These are phyloP conservation scores for Dendrobium officinale DNA, from an alignment of 106 monocot species.

Conservation along the genomic window DNA sequence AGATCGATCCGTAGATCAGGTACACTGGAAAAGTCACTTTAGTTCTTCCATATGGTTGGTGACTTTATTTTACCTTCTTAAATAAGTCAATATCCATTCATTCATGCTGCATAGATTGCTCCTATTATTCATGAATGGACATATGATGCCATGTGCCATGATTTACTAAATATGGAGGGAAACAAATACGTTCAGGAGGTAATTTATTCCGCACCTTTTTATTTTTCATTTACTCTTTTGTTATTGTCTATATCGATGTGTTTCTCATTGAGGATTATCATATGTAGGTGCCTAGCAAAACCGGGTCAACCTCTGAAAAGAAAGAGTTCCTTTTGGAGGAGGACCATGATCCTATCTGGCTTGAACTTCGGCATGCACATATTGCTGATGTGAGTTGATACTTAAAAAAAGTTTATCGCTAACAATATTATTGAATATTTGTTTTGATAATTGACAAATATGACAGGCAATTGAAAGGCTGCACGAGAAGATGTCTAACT, in stretches of 20 bases:
- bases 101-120: slow-evolving; percentile 41
- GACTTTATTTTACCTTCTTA: background rate
- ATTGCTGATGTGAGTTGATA: slow-evolving; percentile 47
- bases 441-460: background rate
- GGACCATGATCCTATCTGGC: too few relatives aligned
- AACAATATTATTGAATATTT: background rate
- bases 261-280: background rate
- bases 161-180: slow-evolving; percentile 19
- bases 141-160: too few relatives aligned
- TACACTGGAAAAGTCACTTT: background rate
- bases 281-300: slow-evolving; percentile 54
- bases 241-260: background rate
- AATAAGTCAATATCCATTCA: background rate
- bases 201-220: background rate
- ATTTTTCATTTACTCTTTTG: background rate
- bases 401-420: background rate
- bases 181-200: slow-evolving; percentile 83
- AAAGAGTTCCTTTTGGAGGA: slow-evolving; percentile 62
- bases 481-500: slow-evolving; percentile 6
- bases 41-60: background rate
- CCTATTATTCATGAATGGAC: slow-evolving; percentile 27
- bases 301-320: slow-evolving; percentile 54
- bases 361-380: too few relatives aligned
- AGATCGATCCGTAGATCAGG: slow-evolving; percentile 81
- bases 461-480: background rate